phyloP scores from a whole-genome alignment of 345 rosid species.

The Gossypium raimondii region DNA sequence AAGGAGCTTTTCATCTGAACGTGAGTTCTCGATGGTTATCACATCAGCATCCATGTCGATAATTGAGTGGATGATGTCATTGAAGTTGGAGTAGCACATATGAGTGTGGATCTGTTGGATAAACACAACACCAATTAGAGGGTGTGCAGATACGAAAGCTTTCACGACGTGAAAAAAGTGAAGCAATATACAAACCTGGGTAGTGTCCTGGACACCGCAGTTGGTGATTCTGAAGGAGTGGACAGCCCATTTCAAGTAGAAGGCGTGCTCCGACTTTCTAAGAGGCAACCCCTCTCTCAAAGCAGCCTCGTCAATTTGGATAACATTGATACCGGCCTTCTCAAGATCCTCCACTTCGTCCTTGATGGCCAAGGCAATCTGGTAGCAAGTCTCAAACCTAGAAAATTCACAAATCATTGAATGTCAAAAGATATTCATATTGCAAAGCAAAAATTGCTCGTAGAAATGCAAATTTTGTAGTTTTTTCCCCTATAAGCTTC shows the following conservation, averaged over 20 bases:
- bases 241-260: constrained; percentile 98
- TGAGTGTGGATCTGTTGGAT: constrained; percentile 79
- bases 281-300: constrained; percentile 96
- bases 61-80: constrained; percentile 93
- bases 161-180: neutral
- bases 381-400: constrained; percentile 91
- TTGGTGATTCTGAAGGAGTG: constrained; percentile 99
- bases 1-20: constrained; percentile 94
- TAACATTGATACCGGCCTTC: constrained; percentile 80
- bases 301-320: constrained; percentile 98
- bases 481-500: neutral
- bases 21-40: constrained; percentile 97
- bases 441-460: neutral
- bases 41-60: constrained; percentile 98
- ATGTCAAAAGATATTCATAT: constrained; percentile 2
- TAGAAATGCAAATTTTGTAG: neutral
- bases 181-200: constrained; percentile 53
- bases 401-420: constrained; percentile 5
- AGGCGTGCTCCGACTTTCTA: constrained; percentile 94
- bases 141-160: neutral
- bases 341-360: constrained; percentile 97
- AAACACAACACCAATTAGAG: neutral
- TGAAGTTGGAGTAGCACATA: constrained; percentile 99
- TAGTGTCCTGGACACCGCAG: constrained; percentile 75
- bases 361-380: constrained; percentile 96